phyloP scores from a whole-genome alignment of 805 yeast genomes.

The Starmerella floris region DNA sequence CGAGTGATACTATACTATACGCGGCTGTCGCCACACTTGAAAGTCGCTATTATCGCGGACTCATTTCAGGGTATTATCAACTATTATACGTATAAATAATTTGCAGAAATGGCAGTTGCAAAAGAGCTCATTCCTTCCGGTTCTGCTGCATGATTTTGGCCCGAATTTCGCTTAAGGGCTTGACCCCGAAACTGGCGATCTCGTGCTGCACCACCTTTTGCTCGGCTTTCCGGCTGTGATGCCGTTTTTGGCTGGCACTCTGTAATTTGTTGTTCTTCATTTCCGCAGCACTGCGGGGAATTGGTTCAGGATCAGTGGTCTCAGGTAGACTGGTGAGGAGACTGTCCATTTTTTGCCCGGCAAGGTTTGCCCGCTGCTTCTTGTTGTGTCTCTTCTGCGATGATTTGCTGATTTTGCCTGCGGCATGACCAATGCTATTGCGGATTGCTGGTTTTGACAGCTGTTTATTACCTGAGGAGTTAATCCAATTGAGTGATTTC shows the following conservation, averaged over 20 bases:
- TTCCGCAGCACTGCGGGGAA: constrained; percentile 9
- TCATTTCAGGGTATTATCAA: too few species aligned
- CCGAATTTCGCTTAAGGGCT: constrained; percentile 10
- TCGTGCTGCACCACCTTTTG: constrained; percentile 16
- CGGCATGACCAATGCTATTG: constrained; percentile 16
- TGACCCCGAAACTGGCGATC: constrained; percentile 8
- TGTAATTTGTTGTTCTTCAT: constrained; percentile 6
- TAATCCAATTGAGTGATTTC: constrained; percentile 20
- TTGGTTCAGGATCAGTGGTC: constrained; percentile 6
- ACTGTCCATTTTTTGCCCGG: constrained; percentile 19
- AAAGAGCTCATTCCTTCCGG: background rate
- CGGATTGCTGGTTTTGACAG: constrained; percentile 18
- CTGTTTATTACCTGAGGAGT: constrained; percentile 8
- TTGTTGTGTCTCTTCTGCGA: constrained; percentile 18
- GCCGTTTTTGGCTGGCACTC: constrained; percentile 7
- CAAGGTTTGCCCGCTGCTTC: constrained; percentile 19
- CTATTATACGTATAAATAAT: too few species aligned
- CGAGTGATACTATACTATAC: too few species aligned
- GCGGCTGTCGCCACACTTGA: too few species aligned
- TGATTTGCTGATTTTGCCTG: constrained; percentile 17
- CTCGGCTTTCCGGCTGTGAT: constrained; percentile 19
- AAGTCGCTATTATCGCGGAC: too few species aligned
- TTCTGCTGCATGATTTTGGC: background rate
- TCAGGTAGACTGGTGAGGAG: constrained; percentile 16
- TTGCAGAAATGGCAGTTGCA: too few species aligned